Percentiles rank a stretch among this genome's conserved stretches.
These are phyloP conservation scores for Ophiostoma quercus DNA, from an alignment of 2,329 filamentous ascomycete genomes.

Conservation along the genomic window DNA sequence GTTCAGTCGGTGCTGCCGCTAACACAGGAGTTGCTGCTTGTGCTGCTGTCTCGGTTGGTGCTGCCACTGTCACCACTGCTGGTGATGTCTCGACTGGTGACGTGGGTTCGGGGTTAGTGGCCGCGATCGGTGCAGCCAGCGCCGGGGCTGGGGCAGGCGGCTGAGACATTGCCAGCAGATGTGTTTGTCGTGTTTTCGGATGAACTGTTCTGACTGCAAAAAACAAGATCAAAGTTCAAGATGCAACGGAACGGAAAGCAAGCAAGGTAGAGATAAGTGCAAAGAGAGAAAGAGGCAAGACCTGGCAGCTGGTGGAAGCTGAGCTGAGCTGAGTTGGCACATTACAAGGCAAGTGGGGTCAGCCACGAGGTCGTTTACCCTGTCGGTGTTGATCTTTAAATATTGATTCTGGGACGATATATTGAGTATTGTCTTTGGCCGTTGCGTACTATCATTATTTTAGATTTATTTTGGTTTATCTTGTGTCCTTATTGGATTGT, in stretches of 20 bases:
- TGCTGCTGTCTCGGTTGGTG: background rate
- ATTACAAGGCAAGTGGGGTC: background rate
- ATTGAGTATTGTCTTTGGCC: background rate
- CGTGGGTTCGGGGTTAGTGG: constrained; percentile 5
- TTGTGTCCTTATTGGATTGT: background rate
- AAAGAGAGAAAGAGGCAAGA: background rate
- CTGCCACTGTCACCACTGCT: background rate
- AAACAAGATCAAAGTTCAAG: background rate
- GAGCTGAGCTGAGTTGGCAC: constrained; percentile 4
- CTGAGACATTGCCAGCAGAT: constrained; percentile 4
- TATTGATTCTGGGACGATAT: background rate
- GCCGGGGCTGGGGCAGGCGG: background rate
- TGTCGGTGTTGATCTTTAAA: background rate
- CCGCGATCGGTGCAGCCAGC: constrained; percentile 2
- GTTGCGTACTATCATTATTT: background rate
- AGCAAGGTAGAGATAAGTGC: background rate
- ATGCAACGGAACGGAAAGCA: background rate
- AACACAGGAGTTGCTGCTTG: background rate
- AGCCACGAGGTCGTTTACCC: background rate
- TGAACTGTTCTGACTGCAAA: background rate
- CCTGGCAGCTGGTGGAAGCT: background rate
- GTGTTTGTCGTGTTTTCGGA: background rate
- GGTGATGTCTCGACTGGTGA: constrained; percentile 1
- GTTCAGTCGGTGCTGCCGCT: background rate
- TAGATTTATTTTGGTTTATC: background rate